phyloP scores from a whole-genome alignment of 768 basidiomycete species.

The Pilatotrama ljubarskyi region DNA sequence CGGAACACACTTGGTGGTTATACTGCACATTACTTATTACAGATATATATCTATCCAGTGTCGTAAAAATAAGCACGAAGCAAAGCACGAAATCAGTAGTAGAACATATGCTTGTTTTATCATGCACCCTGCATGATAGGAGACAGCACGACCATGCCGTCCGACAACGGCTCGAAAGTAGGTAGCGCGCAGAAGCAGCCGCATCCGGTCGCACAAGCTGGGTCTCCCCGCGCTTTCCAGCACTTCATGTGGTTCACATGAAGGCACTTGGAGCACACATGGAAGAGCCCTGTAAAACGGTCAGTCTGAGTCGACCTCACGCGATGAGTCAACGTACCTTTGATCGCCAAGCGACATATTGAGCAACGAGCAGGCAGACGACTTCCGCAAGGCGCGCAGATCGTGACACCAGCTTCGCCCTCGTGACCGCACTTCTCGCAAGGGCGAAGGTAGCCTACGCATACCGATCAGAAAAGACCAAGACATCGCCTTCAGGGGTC shows the following conservation, averaged over 20 bases:
- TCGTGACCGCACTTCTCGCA: conserved; percentile 28
- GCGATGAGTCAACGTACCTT: conserved; percentile 45
- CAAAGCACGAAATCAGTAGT: no score
- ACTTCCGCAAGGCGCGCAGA: conserved; percentile 40
- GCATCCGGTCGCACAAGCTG: conserved; percentile 28
- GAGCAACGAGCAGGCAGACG: conserved; percentile 57
- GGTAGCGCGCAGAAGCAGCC: conserved; percentile 28
- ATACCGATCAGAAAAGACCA: background rate
- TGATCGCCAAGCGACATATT: conserved; percentile 74
- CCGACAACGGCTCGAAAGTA: conserved; percentile 6
- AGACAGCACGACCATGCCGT: conserved; percentile 13
- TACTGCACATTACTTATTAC: no score
- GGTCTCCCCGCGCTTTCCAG: conserved; percentile 23
- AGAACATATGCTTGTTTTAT: background rate
- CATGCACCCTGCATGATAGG: conserved; percentile 1
- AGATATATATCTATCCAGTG: no score
- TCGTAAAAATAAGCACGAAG: no score
- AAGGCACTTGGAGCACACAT: conserved; percentile 27
- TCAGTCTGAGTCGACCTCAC: background rate
- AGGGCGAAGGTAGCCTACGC: conserved; percentile 44
- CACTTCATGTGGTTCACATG: conserved; percentile 30
- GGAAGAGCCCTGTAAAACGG: conserved; percentile 25
- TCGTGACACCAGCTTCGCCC: conserved; percentile 37
- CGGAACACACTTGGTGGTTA: no score
- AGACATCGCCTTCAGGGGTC: no score